Conservation (phyloP, 176 grass and related monocot species). For the Themeda triandra region DNA sequence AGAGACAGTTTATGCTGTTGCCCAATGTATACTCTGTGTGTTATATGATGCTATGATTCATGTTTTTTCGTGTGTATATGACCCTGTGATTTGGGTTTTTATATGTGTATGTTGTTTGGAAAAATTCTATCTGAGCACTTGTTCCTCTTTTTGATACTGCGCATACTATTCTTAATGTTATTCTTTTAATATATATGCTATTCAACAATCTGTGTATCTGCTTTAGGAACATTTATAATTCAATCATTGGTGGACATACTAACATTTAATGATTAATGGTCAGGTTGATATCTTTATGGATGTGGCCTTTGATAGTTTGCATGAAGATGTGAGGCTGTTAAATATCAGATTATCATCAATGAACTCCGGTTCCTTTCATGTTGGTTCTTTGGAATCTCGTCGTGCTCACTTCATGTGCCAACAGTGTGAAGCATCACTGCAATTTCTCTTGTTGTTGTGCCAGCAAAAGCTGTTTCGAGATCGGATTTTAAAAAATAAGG, state of each 20-base stretch:
- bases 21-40: not conserved
- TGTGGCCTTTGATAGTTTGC: constrained; percentile 79
- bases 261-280: constrained; percentile 25
- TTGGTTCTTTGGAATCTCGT: constrained; percentile 41
- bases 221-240: constrained; percentile 7
- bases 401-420: constrained; percentile 72
- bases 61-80: constrained; percentile 1
- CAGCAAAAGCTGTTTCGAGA: constrained; percentile 90
- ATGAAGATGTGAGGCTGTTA: constrained; percentile 80
- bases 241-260: constrained; percentile 15
- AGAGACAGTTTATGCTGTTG: not conserved
- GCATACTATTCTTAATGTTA: not conserved
- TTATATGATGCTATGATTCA: not conserved
- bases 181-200: constrained; percentile 4
- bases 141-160: not conserved
- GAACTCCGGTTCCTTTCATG: constrained; percentile 28
- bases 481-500: constrained; percentile 85
- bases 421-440: constrained; percentile 85
- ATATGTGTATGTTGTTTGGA: not conserved
- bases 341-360: constrained; percentile 45
- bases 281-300: constrained; percentile 97
- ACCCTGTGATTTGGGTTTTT: not conserved
- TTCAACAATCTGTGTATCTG: constrained; percentile 4
- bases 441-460: constrained; percentile 88
- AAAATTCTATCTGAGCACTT: not conserved